These are phyloP conservation scores for Podospora pseudocomata DNA, from an alignment of 495 filamentous ascomycete species.

Conservation along the genomic window DNA sequence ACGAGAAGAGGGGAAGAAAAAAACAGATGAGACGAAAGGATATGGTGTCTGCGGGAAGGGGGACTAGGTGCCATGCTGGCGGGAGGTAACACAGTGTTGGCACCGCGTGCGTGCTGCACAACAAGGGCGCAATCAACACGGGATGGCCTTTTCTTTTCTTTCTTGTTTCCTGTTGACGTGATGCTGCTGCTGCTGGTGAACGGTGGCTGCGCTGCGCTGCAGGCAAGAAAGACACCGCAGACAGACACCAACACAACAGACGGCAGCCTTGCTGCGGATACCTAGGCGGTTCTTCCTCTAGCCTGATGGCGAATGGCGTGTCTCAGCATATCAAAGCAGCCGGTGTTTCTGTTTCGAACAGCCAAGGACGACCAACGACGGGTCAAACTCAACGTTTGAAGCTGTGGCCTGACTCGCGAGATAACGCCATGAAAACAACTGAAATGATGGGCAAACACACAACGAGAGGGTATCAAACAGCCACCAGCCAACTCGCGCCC, in stretches of 20 bases:
- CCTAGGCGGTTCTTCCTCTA: not conserved
- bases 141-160: not conserved
- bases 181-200: not conserved
- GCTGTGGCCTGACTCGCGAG: constrained; percentile 13
- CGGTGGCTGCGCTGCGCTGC: not conserved
- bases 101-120: not conserved
- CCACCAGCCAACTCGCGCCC: no score
- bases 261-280: not conserved
- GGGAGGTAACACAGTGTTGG: constrained; percentile 4
- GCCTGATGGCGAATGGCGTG: not conserved
- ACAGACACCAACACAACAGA: not conserved
- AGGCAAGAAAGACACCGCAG: not conserved
- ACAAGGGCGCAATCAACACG: not conserved
- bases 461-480: not conserved
- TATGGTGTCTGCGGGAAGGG: not conserved
- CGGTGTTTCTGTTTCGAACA: constrained; percentile 9
- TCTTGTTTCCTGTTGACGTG: not conserved
- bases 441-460: not conserved
- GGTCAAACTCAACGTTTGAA: not conserved
- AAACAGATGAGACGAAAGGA: not conserved
- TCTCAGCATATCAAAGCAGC: not conserved
- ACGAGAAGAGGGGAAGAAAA: not conserved
- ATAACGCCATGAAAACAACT: constrained; percentile 20
- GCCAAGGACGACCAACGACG: not conserved
- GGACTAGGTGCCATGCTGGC: no score